phyloP scores from a whole-genome alignment of 257 asterid genomes.

The Gardenia jasminoides region DNA sequence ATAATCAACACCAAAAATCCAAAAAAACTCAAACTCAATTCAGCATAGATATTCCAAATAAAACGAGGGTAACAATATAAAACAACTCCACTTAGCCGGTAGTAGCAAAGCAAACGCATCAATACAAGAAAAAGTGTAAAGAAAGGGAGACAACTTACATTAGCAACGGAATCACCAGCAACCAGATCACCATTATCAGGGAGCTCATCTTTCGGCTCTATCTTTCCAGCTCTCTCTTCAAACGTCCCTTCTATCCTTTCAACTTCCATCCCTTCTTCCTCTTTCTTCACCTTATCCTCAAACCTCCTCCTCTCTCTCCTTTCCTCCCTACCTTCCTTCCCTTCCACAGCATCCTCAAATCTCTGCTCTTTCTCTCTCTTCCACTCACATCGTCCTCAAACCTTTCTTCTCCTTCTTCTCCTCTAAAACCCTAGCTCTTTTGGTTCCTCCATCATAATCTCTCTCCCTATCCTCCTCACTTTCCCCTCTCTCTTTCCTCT shows the following conservation, averaged over 20 bases:
- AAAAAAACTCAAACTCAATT: background rate
- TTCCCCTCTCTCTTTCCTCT: conserved; percentile 72
- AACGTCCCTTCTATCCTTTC: conserved; percentile 13
- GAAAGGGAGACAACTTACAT: conserved; percentile 42
- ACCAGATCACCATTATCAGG: conserved; percentile 20
- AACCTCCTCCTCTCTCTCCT: conserved; percentile 60
- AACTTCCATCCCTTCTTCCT: conserved; percentile 25
- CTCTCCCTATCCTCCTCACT: conserved; percentile 46
- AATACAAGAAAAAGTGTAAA: background rate
- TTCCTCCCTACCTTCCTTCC: conserved; percentile 23
- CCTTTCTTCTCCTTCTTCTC: conserved; percentile 43
- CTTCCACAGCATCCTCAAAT: conserved; percentile 26
- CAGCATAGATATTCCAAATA: background rate
- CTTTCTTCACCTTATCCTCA: conserved; percentile 54
- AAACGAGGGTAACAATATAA: background rate
- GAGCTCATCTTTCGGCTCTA: conserved; percentile 31
- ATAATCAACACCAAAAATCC: background rate
- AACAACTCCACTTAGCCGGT: background rate
- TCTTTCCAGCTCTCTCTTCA: conserved; percentile 33
- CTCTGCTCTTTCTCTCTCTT: conserved; percentile 21
- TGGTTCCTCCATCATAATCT: conserved; percentile 29
- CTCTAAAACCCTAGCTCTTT: conserved; percentile 62
- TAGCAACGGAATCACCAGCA: conserved; percentile 40
- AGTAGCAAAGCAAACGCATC: background rate
- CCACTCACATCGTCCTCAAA: conserved; percentile 37